Base-by-base conservation (phyloP, 2,329 filamentous ascomycete genomes). In the Aaosphaeria arxii region DNA sequence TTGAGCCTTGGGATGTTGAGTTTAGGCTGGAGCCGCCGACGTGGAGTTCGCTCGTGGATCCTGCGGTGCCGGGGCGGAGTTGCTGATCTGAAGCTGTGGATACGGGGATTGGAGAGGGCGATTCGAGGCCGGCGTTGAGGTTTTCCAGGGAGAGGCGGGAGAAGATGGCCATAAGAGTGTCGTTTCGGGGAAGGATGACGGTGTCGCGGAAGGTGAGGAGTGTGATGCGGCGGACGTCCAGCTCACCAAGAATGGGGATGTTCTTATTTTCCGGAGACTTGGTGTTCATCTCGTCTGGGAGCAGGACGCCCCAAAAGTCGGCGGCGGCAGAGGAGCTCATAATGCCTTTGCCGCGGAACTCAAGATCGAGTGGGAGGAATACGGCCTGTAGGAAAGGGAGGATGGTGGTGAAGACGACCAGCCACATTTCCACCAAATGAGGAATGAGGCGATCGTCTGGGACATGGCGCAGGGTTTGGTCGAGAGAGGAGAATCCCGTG, bases 371-470 rank as follows among this genome's bases (percentile, higher is more conserved):
- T 0, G 91, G 94, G 1, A 99, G 75, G 64, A 99, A 96, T 1
- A 96, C 91, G 1, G 92, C 91, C 73, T 97, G 92, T 60, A 99
- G 85, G 64, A 96, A 97, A 0, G 94, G 94, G 5, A 97, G 73
- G 35, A 97, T 89, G 5, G 83, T 88, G 3, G 90, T 92, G 62
- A 96, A 96, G 0, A 94, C 91, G 42, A 94, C 85, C 50, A 95
- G 83, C 94, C 94, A 99, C 64, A 96, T 85, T 65, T 96, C 90
- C 2, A 96, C 92, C 1, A 99, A 77, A 47, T 90, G 85, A 0
- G 90, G 89, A 24, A 97, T 90, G n/a, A 97, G 81, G 32, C 87
- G 83, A 51, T 96, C 91, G 62, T 97, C 92, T 0, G 89, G 80
- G 1, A 90, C 85, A 41, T 83, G 83, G 43, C 86, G 82, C 13